Evolutionary conservation across 768 basidiomycete species (phyloP).

Genomic region (Mycena rosella): DNA sequence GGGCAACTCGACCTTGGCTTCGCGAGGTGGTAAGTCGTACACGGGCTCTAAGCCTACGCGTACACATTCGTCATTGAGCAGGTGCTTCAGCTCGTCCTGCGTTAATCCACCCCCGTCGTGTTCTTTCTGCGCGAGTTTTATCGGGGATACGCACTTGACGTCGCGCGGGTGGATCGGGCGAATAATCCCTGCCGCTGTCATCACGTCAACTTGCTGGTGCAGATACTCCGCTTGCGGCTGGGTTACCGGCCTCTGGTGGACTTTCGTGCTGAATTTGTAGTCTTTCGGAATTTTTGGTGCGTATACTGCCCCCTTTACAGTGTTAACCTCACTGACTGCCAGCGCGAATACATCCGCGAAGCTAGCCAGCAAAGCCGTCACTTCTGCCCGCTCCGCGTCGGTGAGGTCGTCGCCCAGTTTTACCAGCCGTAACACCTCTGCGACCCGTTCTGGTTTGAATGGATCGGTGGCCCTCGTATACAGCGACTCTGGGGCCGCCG

Average conservation of each 20-base stretch:
- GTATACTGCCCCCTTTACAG: slow-evolving; percentile 47
- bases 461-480: slow-evolving; percentile 1
- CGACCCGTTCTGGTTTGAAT: not conserved
- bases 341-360: not conserved
- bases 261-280: slow-evolving; percentile 44
- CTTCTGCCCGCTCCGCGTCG: not conserved
- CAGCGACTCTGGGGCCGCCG: not conserved
- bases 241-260: slow-evolving; percentile 46
- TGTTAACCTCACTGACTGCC: slow-evolving; percentile 45
- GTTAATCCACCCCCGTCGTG: slow-evolving; percentile 42
- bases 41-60: slow-evolving; percentile 37
- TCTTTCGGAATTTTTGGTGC: slow-evolving; percentile 45
- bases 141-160: slow-evolving; percentile 50
- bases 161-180: slow-evolving; percentile 39
- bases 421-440: not conserved
- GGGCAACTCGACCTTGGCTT: not conserved
- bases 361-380: not conserved
- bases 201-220: slow-evolving; percentile 46
- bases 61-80: slow-evolving; percentile 49
- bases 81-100: slow-evolving; percentile 47
- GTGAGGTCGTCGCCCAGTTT: not conserved
- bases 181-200: slow-evolving; percentile 51
- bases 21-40: slow-evolving; percentile 28
- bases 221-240: slow-evolving; percentile 25
- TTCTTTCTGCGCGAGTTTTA: slow-evolving; percentile 51